Conservation (phyloP, 768 basidiomycete genomes). For the Lyophyllum shimeji region DNA sequence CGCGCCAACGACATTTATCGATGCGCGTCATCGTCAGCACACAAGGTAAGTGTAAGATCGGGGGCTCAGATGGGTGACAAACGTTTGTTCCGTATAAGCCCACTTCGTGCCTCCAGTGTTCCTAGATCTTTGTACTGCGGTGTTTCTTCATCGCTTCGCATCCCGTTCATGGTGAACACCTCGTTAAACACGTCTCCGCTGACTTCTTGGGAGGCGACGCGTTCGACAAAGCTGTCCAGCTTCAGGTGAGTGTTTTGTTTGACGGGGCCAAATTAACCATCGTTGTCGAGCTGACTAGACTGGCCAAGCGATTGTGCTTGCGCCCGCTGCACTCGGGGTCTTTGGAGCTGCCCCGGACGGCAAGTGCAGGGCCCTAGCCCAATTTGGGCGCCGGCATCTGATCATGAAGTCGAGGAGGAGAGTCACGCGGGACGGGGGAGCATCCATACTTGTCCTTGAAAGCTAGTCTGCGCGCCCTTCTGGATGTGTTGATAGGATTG, state of each 20-base stretch:
- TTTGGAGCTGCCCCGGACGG: conserved; percentile 23
- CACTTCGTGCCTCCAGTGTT: conserved; percentile 67
- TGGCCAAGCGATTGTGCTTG: conserved; percentile 68
- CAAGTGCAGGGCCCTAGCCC: conserved; percentile 28
- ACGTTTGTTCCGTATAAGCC: conserved; percentile 41
- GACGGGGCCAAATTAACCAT: too few relatives aligned
- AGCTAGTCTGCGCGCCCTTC: conserved; percentile 11
- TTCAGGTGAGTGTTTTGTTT: conserved; percentile 48
- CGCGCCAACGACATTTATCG: conserved; percentile 68
- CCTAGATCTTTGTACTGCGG: conserved; percentile 63
- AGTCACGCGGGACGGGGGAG: conserved; percentile 65
- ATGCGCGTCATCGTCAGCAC: conserved; percentile 77
- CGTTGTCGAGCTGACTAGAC: conserved; percentile 60
- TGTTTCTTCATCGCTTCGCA: conserved; percentile 73
- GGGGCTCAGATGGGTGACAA: not conserved
- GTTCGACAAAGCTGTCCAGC: conserved; percentile 63
- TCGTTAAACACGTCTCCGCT: conserved; percentile 65
- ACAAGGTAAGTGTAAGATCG: conserved; percentile 46
- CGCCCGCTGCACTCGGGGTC: conserved; percentile 58
- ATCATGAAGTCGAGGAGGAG: conserved; percentile 61
- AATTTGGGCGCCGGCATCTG: conserved; percentile 59
- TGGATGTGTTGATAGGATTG: not conserved
- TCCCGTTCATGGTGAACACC: conserved; percentile 76
- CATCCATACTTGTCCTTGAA: conserved; percentile 49
- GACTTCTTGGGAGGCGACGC: conserved; percentile 58